A percentile compares a stretch with the other conserved stretches of the same genome.
Evolutionary conservation across 1,139 yeast genomes (phyloP).

Genomic region (Blastobotrys buckinghamii): DNA sequence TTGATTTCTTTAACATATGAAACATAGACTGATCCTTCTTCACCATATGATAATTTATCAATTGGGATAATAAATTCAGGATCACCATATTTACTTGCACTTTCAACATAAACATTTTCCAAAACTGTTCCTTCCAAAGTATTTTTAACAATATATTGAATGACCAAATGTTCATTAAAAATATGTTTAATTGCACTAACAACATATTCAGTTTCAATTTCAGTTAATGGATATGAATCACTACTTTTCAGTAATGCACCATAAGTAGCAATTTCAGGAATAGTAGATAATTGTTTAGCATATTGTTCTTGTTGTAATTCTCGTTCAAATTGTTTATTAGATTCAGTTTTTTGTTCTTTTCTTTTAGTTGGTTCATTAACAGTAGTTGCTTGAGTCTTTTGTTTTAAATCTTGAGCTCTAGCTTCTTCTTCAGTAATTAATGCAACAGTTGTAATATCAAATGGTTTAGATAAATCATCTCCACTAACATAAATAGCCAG

Average conservation of each 20-base stretch:
- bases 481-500: slow-evolving; percentile 68
- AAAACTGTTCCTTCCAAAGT: slow-evolving; percentile 74
- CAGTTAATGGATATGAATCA: slow-evolving; percentile 66
- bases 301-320: slow-evolving; percentile 50
- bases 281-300: slow-evolving; percentile 56
- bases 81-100: slow-evolving; percentile 47
- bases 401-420: slow-evolving; percentile 49
- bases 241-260: slow-evolving; percentile 78
- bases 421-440: slow-evolving; percentile 57
- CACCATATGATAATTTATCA: slow-evolving; percentile 63
- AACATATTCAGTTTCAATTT: slow-evolving; percentile 88
- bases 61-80: slow-evolving; percentile 71
- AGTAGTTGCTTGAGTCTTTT: slow-evolving; percentile 25
- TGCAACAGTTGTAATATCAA: slow-evolving; percentile 66
- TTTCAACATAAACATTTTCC: slow-evolving; percentile 72
- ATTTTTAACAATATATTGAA: slow-evolving; percentile 81
- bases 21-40: slow-evolving; percentile 71
- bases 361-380: slow-evolving; percentile 16
- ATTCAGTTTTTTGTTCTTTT: slow-evolving; percentile 11
- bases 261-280: slow-evolving; percentile 60
- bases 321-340: slow-evolving; percentile 28
- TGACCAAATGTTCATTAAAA: slow-evolving; percentile 67
- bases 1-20: slow-evolving; percentile 57
- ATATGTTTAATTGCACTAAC: slow-evolving; percentile 81
- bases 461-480: slow-evolving; percentile 50